Evolutionary conservation across 495 filamentous ascomycete genomes (phyloP).

Genomic region (Aspergillus olivimuriae): DNA sequence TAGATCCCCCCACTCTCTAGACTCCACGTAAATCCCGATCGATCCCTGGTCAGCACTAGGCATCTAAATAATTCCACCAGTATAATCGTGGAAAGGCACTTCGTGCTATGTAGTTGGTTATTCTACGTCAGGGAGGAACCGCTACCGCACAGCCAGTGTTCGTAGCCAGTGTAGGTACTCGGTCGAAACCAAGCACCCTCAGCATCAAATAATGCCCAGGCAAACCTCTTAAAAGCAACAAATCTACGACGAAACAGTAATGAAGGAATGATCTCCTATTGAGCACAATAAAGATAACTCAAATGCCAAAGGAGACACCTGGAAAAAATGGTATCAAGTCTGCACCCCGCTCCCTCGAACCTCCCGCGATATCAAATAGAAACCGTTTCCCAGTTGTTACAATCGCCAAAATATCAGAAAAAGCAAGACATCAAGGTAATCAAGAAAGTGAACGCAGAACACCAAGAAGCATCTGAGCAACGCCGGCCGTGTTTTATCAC

Average conservation of each 20-base stretch:
- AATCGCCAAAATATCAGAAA: constrained; percentile 12
- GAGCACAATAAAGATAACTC: neutral
- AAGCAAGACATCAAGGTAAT: constrained; percentile 2
- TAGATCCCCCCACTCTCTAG: too few species aligned
- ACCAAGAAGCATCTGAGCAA: constrained; percentile 12
- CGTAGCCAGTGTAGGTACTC: too few species aligned
- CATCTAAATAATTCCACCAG: too few species aligned
- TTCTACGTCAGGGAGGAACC: too few species aligned
- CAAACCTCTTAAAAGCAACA: too few species aligned
- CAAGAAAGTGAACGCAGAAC: constrained; percentile 1
- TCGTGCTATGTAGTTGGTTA: too few species aligned
- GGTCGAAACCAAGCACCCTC: too few species aligned
- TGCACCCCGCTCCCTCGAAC: constrained; percentile 12
- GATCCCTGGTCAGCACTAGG: too few species aligned
- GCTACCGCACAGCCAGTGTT: too few species aligned
- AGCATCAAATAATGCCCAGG: too few species aligned
- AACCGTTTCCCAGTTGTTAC: constrained; percentile 17
- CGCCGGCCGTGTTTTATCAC: constrained; percentile 20
- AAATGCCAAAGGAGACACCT: constrained; percentile 23
- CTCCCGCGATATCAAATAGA: constrained; percentile 1
- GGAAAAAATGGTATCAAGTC: constrained; percentile 42
- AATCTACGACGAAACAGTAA: neutral
- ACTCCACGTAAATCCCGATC: too few species aligned
- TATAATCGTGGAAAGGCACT: too few species aligned
- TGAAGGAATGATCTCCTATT: neutral